phyloP scores from a whole-genome alignment of 352 stramenopile species.

The Saprolegnia diclina region DNA sequence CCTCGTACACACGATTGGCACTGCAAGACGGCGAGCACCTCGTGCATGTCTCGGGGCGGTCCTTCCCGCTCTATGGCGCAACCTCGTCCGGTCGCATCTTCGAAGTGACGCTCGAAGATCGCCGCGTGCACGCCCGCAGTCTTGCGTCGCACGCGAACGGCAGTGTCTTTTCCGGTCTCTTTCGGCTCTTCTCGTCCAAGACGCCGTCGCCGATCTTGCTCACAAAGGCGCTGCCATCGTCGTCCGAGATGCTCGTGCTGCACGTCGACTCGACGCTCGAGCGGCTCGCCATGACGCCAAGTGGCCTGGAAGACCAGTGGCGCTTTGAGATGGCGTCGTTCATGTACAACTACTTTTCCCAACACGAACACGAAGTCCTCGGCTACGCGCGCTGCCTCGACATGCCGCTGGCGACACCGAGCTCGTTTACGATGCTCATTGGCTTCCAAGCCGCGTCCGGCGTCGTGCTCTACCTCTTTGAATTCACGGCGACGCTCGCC shows the following conservation, averaged over 20 bases:
- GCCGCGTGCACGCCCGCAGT: neutral
- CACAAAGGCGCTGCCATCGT: conserved; percentile 10
- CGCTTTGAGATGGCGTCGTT: conserved; percentile 19
- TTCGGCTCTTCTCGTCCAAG: conserved; percentile 21
- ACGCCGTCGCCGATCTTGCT: conserved; percentile 22
- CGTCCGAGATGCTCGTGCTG: conserved; percentile 21
- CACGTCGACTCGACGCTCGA: conserved; percentile 25
- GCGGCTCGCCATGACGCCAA: neutral
- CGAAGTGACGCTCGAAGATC: conserved; percentile 22
- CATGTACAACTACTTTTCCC: conserved; percentile 24
- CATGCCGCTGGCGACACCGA: conserved; percentile 14
- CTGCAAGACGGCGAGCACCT: conserved; percentile 16
- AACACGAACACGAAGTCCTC: conserved; percentile 23
- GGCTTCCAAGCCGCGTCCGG: conserved; percentile 22
- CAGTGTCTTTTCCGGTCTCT: conserved; percentile 6
- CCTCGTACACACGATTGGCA: neutral
- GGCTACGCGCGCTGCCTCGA: conserved; percentile 15
- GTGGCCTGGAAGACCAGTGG: conserved; percentile 11
- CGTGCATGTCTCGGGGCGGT: neutral
- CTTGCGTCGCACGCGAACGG: conserved; percentile 10
- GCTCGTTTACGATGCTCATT: conserved; percentile 7
- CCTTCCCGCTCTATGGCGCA: conserved; percentile 5
- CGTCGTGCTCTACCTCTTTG: conserved; percentile 25
- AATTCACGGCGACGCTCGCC: conserved; percentile 19
- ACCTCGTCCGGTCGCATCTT: conserved; percentile 8